Conservation (phyloP, 768 basidiomycete genomes). For the Calvatia gigantea region DNA sequence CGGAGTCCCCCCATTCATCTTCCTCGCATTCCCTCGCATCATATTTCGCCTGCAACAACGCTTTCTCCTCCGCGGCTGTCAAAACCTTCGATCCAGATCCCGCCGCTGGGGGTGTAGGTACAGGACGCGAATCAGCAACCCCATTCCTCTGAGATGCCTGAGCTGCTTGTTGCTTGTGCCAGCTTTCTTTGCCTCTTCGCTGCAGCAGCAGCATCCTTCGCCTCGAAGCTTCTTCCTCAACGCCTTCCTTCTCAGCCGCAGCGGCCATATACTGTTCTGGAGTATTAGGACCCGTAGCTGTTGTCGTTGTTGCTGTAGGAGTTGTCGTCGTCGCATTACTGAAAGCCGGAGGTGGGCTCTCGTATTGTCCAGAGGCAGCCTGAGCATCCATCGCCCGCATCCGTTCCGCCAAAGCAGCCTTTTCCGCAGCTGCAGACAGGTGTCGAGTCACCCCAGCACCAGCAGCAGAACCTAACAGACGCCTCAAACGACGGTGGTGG, state of each 20-base stretch:
- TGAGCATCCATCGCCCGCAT: conserved; percentile 62
- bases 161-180: conserved; percentile 19
- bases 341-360: conserved; percentile 12
- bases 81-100: conserved; percentile 30
- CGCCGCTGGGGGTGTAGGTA: conserved; percentile 17
- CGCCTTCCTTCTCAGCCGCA: conserved; percentile 51
- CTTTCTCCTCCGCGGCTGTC: conserved; percentile 81
- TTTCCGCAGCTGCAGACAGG: conserved; percentile 52
- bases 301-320: conserved; percentile 24
- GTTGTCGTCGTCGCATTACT: conserved; percentile 14
- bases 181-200: conserved; percentile 18
- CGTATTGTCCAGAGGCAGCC: neutral
- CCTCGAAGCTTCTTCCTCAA: conserved; percentile 53
- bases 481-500: conserved; percentile 49
- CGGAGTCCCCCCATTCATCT: neutral
- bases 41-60: conserved; percentile 58
- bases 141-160: conserved; percentile 4
- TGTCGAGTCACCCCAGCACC: conserved; percentile 33
- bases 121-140: neutral
- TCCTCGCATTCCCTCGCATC: conserved; percentile 47
- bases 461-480: conserved; percentile 30
- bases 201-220: conserved; percentile 39
- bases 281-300: no score
- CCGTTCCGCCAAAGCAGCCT: conserved; percentile 47
- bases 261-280: conserved; percentile 26